These are phyloP conservation scores for Copromyces sp. DNA, from an alignment of 495 filamentous ascomycete species.

Conservation along the genomic window DNA sequence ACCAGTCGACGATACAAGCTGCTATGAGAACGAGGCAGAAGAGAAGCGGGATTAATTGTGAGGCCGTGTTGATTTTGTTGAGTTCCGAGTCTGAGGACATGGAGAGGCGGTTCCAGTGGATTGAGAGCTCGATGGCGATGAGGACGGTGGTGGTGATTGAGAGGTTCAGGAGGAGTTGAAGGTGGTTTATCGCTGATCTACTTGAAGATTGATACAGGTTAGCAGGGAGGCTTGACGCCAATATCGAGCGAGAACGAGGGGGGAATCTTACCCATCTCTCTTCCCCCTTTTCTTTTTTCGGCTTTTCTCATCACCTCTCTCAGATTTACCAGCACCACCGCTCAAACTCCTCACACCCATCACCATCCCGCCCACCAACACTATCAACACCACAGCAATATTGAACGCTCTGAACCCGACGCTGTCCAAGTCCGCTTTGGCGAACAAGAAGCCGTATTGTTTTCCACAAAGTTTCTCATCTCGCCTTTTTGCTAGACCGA, in stretches of 20 bases:
- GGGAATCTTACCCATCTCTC: background rate
- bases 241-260: background rate
- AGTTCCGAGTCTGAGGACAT: background rate
- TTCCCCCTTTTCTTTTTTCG: background rate
- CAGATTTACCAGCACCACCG: background rate
- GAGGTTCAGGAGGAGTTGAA: slow-evolving; percentile 18
- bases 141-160: slow-evolving; percentile 19
- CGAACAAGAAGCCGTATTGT: slow-evolving; percentile 19
- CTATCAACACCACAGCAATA: slow-evolving; percentile 12
- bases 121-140: slow-evolving; percentile 29
- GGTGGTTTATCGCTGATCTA: background rate
- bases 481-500: background rate
- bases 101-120: slow-evolving; percentile 27
- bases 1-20: slow-evolving; percentile 4
- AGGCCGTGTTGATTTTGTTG: slow-evolving; percentile 18
- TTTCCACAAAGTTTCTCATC: background rate
- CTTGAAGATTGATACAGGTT: background rate
- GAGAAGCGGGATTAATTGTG: slow-evolving; percentile 30
- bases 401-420: slow-evolving; percentile 16
- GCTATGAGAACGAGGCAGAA: slow-evolving; percentile 12
- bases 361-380: slow-evolving; percentile 7
- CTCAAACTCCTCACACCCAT: background rate
- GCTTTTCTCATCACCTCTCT: background rate
- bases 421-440: slow-evolving; percentile 9
- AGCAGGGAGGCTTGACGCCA: background rate